Evolutionary conservation across 257 asterid species (phyloP).

Genomic region (Cynanchum wilfordii): DNA sequence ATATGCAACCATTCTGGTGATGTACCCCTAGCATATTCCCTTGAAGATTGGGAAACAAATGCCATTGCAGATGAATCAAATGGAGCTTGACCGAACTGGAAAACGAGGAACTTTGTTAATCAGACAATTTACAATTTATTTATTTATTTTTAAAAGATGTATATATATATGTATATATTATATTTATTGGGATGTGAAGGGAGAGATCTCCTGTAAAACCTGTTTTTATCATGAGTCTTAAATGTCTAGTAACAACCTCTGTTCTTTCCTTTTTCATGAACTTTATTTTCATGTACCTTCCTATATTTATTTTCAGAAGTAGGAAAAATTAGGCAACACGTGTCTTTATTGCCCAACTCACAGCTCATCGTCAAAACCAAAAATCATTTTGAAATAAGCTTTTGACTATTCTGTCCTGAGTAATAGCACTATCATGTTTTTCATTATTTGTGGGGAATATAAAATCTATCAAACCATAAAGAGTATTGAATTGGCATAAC

Average conservation of each 20-base stretch:
- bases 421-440: not conserved
- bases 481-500: not conserved
- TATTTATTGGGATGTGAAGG: not conserved
- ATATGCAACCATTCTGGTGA: constrained; percentile 92
- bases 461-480: not conserved
- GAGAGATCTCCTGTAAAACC: not conserved
- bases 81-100: constrained; percentile 60
- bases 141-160: not conserved
- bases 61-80: constrained; percentile 57
- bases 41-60: constrained; percentile 55
- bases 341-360: not conserved
- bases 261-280: not conserved
- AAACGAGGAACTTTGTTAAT: not conserved
- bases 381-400: not conserved
- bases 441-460: not conserved
- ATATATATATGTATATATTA: not conserved
- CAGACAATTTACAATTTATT: too few species aligned
- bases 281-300: not conserved
- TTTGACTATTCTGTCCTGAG: not conserved
- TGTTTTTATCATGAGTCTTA: not conserved
- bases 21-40: constrained; percentile 57
- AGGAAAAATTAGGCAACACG: not conserved
- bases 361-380: not conserved
- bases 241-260: not conserved
- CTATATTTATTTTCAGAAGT: not conserved